phyloP scores from a whole-genome alignment of 164 flowering plant genomes.

The Aristolochia californica region DNA sequence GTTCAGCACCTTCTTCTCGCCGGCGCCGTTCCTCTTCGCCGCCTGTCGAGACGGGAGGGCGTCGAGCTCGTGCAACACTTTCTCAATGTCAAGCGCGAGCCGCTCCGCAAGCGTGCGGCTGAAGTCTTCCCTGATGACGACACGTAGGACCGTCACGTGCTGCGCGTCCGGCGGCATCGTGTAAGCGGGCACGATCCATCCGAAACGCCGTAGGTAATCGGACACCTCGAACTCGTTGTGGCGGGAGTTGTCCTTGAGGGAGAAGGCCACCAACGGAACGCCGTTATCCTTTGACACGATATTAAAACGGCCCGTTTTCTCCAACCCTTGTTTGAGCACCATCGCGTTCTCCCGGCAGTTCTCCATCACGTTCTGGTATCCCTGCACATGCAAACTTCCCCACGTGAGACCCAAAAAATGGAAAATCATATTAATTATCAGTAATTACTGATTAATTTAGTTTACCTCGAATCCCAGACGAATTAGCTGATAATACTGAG shows the following conservation, averaged over 20 bases:
- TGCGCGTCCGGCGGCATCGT: conserved; percentile 59
- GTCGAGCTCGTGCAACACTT: conserved; percentile 52
- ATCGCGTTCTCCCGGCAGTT: conserved; percentile 27
- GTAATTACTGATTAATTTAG: no score
- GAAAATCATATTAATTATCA: background rate
- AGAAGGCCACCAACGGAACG: conserved; percentile 32
- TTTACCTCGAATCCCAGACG: conserved; percentile 31
- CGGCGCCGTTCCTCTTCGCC: conserved; percentile 6
- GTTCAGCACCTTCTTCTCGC: background rate
- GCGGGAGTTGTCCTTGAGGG: conserved; percentile 21
- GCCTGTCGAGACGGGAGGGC: conserved; percentile 17
- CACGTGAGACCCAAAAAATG: background rate
- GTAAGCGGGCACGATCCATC: conserved; percentile 40
- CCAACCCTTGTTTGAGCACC: conserved; percentile 22
- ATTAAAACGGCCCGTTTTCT: conserved; percentile 26
- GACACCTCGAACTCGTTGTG: conserved; percentile 27
- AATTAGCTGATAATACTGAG: conserved; percentile 33
- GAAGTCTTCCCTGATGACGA: conserved; percentile 67
- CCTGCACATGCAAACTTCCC: conserved; percentile 6
- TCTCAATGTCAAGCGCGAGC: conserved; percentile 39
- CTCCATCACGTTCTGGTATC: conserved; percentile 19
- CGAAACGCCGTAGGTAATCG: conserved; percentile 21
- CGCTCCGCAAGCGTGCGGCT: conserved; percentile 62
- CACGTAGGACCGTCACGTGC: conserved; percentile 49
- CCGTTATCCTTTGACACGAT: conserved; percentile 28